These are phyloP conservation scores for Monilinia fructicola DNA, from an alignment of 2,329 filamentous ascomycete genomes.

Conservation along the genomic window DNA sequence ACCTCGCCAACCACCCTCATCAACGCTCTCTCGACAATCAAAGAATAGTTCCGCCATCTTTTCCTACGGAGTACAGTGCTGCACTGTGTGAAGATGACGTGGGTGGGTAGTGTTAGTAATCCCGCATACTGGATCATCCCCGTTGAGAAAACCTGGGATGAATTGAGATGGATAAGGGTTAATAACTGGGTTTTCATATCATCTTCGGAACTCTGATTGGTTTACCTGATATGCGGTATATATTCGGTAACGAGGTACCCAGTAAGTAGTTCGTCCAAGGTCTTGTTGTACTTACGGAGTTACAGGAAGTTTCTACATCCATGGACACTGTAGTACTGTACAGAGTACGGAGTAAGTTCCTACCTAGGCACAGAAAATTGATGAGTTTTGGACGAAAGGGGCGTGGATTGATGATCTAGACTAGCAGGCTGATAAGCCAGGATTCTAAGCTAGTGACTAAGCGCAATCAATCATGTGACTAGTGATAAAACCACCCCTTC, in stretches of 20 bases:
- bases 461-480: too few relatives aligned
- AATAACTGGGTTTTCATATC: background rate
- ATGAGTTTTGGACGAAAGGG: too few relatives aligned
- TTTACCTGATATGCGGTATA: background rate
- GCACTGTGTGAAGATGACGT: conserved; percentile 2
- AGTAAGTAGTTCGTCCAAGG: background rate
- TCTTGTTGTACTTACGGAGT: too few relatives aligned
- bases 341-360: too few relatives aligned
- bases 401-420: too few relatives aligned
- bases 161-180: background rate
- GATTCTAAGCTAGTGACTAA: too few relatives aligned
- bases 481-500: too few relatives aligned
- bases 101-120: background rate
- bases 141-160: background rate
- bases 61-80: background rate
- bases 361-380: too few relatives aligned
- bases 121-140: background rate
- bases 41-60: conserved; percentile 5
- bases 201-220: background rate
- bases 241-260: background rate
- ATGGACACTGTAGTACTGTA: too few relatives aligned
- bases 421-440: too few relatives aligned
- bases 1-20: background rate
- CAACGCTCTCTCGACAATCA: background rate
- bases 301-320: too few relatives aligned